Base-by-base conservation (phyloP, 2,329 filamentous ascomycete genomes). In the Scedosporium boydii region DNA sequence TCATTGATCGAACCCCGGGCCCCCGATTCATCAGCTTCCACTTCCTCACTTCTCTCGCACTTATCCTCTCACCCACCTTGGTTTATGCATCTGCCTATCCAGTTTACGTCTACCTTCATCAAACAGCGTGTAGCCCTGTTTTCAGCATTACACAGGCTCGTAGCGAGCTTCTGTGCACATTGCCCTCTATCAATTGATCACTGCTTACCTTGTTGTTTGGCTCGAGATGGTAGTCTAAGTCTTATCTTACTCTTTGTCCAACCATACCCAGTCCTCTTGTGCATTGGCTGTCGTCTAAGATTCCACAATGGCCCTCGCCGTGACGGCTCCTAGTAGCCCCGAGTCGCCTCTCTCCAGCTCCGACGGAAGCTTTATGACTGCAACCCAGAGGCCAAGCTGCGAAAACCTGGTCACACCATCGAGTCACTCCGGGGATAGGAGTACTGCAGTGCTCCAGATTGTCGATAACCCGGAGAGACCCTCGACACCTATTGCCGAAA, bases 301-400 rank as follows among this genome's bases (percentile, higher is more conserved):
- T 12, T 14, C 51, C 16, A 14, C 23, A 2, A 55, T 55, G 51
- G 51, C 44, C 29, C 23, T 26, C 42, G 27, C 23, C 16, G 55
- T 56, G 59, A 34, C 48, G 12, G 23, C 6, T 23, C 18, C 48
- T 14, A 12, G 9, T 14, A 48, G 41, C 18, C 9, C 21, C 6
- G 34, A 6, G 7, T 61, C 59, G 48, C 29, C 59, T 2, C 16
- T 56, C 14, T 56, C 59, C 1, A 61, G 59, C 34, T 61, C 59
- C n/a, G 21, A 56, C 18, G 46, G 46, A 18, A 61, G 59, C 48
- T 61, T 61, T 34, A 48, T 61, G n/a, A 61, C 59, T 10, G 59
- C 59, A 26, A 44, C 46, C 14, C 26, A 26, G n/a, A 56, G 41
- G 21, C 55, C 48, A 21, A 48, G 48, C 12, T 42, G 51, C 27